Conservation (phyloP, 2,329 filamentous ascomycete species). For the Fusarium acutatum region DNA sequence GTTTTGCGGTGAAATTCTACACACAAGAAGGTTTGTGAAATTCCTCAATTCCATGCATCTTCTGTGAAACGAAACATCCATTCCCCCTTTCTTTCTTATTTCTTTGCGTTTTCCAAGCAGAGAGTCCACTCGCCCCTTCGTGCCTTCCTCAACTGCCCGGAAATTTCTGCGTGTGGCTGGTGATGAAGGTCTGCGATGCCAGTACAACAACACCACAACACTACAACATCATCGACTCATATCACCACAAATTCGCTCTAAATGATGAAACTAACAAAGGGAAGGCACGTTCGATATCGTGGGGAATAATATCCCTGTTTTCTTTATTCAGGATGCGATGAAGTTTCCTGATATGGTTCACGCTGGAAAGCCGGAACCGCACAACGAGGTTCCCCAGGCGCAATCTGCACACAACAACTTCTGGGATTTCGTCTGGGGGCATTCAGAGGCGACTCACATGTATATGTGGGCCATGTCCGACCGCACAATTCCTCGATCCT, state of each 20-base stretch:
- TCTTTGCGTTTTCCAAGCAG: too few relatives aligned
- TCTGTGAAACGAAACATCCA: too few relatives aligned
- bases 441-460: conserved; percentile 80
- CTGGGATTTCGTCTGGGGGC: conserved; percentile 73
- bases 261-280: too few relatives aligned
- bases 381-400: conserved; percentile 75
- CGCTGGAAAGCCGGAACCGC: conserved; percentile 73
- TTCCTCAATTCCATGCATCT: neutral
- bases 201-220: too few relatives aligned
- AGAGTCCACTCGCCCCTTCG: too few relatives aligned
- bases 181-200: too few relatives aligned
- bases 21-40: conserved; percentile 68
- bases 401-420: conserved; percentile 79
- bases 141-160: too few relatives aligned
- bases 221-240: too few relatives aligned
- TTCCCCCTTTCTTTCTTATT: too few relatives aligned
- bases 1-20: conserved; percentile 75
- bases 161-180: too few relatives aligned
- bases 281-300: conserved; percentile 73
- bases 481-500: conserved; percentile 75
- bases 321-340: conserved; percentile 79
- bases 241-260: too few relatives aligned
- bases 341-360: conserved; percentile 76
- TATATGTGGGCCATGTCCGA: conserved; percentile 83
- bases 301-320: conserved; percentile 78